Base-by-base conservation (phyloP, 345 rosid genomes). In the Kernera saxatilis region DNA sequence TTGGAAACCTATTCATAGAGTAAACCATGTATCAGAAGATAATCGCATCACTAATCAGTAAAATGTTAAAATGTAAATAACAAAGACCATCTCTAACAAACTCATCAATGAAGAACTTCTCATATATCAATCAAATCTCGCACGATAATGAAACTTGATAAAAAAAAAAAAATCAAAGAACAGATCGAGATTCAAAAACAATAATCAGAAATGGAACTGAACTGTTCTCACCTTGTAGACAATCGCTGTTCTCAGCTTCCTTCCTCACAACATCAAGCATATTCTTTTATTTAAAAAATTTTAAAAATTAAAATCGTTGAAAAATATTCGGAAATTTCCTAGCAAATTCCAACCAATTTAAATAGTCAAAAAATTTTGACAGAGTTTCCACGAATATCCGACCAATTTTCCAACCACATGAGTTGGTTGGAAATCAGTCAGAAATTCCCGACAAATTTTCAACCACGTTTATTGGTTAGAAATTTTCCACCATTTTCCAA, bases 171-270 rank as follows among this genome's bases (percentile, higher is more conserved):
- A 23, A n/a, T 44, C 49, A 27, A 8, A 64, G 2, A 8, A 6
- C 46, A 69, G 58, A 70, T 46, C 48, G 23, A 70, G 58, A 58
- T 70, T 70, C 55, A 59, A 44, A 30, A 50, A 3, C 7, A 4
- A 18, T 5, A 27, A n/a, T n/a, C 23, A 13, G 8, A 13, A 26
- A 26, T 2, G 1, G 7, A 6, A 40, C 9, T 3, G 43, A 50
- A 35, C 2, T 5, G 53, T 6, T 25, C 55, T 19, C 22, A 74
- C 78, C 78, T 67, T 74, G 78, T 5, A 74, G 67, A 21, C 78
- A 74, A 49, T 74, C 78, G 65, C 67, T 55, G 57, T 74, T 74
- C 67, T 74, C 78, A 49, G 78, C 78, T 3, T 74, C 78, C 53
- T 74, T 74, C 61, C 78, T 74, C 5, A 74, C 78, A 48, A 74